These are phyloP conservation scores for Rosa lucieae DNA, from an alignment of 306 rosid species.

Conservation along the genomic window DNA sequence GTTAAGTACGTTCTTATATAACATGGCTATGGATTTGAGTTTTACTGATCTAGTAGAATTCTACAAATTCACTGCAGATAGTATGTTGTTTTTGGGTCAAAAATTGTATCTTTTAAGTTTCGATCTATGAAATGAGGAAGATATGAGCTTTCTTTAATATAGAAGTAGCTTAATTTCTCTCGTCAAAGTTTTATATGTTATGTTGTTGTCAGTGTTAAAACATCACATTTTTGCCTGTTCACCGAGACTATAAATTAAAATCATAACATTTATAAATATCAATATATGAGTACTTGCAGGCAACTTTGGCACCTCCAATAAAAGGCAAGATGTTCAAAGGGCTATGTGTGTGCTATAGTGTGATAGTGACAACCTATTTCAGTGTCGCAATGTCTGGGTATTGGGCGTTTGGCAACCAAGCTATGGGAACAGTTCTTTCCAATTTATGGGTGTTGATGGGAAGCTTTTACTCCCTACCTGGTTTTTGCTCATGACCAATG, in stretches of 20 bases:
- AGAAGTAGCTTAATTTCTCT: not conserved
- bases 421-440: conserved; percentile 45
- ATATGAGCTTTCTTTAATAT: not conserved
- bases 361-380: conserved; percentile 49
- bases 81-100: no score
- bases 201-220: not conserved
- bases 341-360: conserved; percentile 62
- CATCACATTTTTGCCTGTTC: not conserved
- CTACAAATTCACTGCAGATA: not conserved
- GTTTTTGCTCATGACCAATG: conserved; percentile 69
- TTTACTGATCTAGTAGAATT: not conserved
- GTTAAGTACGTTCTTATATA: not conserved
- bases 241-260: not conserved
- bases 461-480: conserved; percentile 56
- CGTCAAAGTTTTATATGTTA: not conserved
- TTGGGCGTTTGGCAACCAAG: conserved; percentile 80
- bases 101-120: not conserved
- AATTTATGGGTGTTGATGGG: conserved; percentile 37
- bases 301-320: conserved; percentile 77
- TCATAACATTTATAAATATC: not conserved
- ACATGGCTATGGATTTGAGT: not conserved
- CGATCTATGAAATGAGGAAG: not conserved
- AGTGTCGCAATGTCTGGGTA: conserved; percentile 72
- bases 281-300: conserved; percentile 38
- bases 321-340: conserved; percentile 86